These are phyloP conservation scores for Lizanozyma gosingica DNA, from an alignment of 1,139 yeast species.

Conservation along the genomic window DNA sequence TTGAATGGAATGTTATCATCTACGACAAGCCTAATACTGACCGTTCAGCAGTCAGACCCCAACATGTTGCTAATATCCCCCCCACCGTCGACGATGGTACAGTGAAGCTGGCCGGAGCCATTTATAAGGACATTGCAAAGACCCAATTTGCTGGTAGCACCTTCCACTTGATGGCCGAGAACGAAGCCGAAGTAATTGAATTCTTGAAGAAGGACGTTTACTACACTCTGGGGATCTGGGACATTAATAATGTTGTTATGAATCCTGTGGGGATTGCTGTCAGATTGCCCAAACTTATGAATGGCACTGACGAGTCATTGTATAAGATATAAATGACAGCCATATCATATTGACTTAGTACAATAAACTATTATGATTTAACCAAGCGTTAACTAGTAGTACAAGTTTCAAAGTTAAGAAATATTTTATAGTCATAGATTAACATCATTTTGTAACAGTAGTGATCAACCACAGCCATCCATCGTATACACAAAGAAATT, in stretches of 20 bases:
- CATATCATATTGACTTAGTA: too few relatives aligned
- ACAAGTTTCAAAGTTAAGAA: too few relatives aligned
- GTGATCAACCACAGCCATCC: too few relatives aligned
- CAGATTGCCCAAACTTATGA: neutral
- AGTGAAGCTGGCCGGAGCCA: slow-evolving; percentile 59
- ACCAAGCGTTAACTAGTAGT: too few relatives aligned
- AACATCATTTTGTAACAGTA: too few relatives aligned
- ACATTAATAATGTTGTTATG: slow-evolving; percentile 51
- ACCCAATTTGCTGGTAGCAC: slow-evolving; percentile 67
- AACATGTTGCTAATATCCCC: slow-evolving; percentile 51
- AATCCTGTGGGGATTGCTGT: slow-evolving; percentile 32
- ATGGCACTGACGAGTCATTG: neutral
- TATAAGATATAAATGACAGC: neutral
- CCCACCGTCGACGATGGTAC: slow-evolving; percentile 42
- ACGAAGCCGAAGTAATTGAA: slow-evolving; percentile 55
- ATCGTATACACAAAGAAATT: too few relatives aligned
- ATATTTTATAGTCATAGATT: too few relatives aligned
- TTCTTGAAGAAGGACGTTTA: slow-evolving; percentile 57
- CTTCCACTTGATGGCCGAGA: slow-evolving; percentile 52
- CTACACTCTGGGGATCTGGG: slow-evolving; percentile 67
- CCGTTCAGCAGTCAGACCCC: slow-evolving; percentile 45
- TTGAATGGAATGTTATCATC: slow-evolving; percentile 63
- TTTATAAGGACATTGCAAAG: slow-evolving; percentile 39
- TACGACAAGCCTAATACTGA: slow-evolving; percentile 62
- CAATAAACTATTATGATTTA: too few relatives aligned